Conservation (phyloP, 1,284 basidiomycete genomes). For the Cutaneotrichosporon dermatis region DNA sequence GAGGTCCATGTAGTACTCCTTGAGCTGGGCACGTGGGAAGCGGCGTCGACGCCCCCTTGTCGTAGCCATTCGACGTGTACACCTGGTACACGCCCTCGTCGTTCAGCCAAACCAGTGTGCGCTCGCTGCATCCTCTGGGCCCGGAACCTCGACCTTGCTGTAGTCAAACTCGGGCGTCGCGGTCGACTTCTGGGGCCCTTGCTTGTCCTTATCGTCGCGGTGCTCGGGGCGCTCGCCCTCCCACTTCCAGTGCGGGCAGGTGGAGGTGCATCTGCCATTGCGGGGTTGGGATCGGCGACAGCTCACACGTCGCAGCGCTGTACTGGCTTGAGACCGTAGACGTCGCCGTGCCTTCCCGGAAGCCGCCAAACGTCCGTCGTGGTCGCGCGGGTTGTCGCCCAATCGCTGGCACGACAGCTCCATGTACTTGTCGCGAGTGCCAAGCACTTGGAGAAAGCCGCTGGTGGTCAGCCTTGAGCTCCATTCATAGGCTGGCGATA, state of each 20-base stretch:
- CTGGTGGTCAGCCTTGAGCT: slow-evolving; percentile 22
- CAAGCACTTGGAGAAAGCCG: slow-evolving; percentile 69
- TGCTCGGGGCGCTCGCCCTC: slow-evolving; percentile 35
- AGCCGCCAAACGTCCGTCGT: slow-evolving; percentile 70
- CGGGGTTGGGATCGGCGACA: slow-evolving; percentile 1
- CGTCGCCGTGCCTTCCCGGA: slow-evolving; percentile 59
- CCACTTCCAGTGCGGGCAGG: slow-evolving; percentile 95
- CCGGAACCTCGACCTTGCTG: slow-evolving; percentile 69
- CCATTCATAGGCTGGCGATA: neutral
- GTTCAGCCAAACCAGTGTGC: slow-evolving; percentile 67
- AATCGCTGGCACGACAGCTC: slow-evolving; percentile 73
- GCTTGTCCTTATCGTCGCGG: slow-evolving; percentile 28
- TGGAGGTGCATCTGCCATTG: slow-evolving; percentile 76
- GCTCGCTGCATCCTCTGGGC: slow-evolving; percentile 30
- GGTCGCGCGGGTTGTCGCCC: slow-evolving; percentile 85
- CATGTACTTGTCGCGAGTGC: slow-evolving; percentile 88
- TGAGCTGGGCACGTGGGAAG: slow-evolving; percentile 80
- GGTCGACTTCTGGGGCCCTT: slow-evolving; percentile 15
- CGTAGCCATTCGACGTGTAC: slow-evolving; percentile 50
- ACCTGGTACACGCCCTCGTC: slow-evolving; percentile 83
- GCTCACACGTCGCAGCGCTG: slow-evolving; percentile 44
- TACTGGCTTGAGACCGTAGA: slow-evolving; percentile 63
- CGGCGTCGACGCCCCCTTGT: slow-evolving; percentile 45
- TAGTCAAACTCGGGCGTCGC: slow-evolving; percentile 51
- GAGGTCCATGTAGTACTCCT: slow-evolving; percentile 95